phyloP scores from a whole-genome alignment of 768 basidiomycete species.

The Suillus variegatus region DNA sequence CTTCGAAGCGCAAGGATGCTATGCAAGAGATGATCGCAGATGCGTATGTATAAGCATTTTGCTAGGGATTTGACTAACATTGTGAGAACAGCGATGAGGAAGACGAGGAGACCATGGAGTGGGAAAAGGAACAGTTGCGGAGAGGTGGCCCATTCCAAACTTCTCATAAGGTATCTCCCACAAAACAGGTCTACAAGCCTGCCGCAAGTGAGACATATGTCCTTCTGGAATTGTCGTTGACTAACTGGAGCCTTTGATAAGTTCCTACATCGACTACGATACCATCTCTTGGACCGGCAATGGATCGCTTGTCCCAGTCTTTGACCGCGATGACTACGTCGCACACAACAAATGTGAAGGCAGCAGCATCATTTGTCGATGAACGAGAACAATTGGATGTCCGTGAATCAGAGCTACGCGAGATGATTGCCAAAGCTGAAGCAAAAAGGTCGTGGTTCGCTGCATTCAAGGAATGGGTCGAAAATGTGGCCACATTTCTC shows the following conservation, averaged over 20 bases:
- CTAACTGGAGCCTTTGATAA: conserved; percentile 30
- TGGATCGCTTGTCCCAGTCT: conserved; percentile 61
- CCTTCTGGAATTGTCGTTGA: conserved; percentile 7
- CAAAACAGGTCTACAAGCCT: conserved; percentile 66
- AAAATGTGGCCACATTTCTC: conserved; percentile 80
- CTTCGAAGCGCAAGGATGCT: conserved; percentile 59
- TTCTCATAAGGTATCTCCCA: conserved; percentile 32
- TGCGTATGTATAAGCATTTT: conserved; percentile 50
- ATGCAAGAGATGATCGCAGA: conserved; percentile 85
- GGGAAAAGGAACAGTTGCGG: conserved; percentile 83
- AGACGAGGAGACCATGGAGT: conserved; percentile 83
- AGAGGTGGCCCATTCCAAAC: conserved; percentile 64
- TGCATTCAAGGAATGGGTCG: conserved; percentile 78
- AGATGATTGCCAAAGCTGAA: conserved; percentile 74
- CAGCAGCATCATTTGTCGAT: conserved; percentile 56
- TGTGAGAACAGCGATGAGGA: conserved; percentile 59
- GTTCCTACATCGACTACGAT: conserved; percentile 68
- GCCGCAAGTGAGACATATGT: conserved; percentile 57
- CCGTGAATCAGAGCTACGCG: conserved; percentile 72
- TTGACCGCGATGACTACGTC: conserved; percentile 65
- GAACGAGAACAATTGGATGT: conserved; percentile 66
- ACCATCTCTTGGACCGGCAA: conserved; percentile 62
- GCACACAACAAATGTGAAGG: conserved; percentile 60
- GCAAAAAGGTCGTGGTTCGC: conserved; percentile 81
- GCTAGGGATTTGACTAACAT: conserved; percentile 1